Conservation (phyloP, 257 asterid species). For the Gentiana dahurica region DNA sequence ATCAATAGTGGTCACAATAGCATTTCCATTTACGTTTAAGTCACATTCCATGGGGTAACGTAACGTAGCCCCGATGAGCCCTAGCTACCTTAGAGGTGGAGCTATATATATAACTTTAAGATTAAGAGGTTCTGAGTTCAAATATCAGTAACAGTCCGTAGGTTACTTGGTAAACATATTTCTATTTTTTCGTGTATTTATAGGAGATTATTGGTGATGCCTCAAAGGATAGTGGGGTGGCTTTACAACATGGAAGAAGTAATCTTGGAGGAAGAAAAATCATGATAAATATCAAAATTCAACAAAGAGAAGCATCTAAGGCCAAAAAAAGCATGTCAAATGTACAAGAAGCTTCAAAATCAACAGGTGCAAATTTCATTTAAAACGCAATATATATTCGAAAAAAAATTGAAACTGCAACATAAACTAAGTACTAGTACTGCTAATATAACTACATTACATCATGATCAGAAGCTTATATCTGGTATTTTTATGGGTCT, state of each 20-base stretch:
- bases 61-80: too few species aligned
- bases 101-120: too few species aligned
- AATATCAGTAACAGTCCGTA: too few species aligned
- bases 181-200: neutral
- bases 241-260: neutral
- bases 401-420: neutral
- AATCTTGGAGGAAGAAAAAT: constrained; percentile 4
- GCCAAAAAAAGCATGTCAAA: neutral
- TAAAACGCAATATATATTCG: neutral
- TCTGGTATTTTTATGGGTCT: neutral
- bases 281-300: neutral
- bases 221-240: neutral
- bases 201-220: neutral
- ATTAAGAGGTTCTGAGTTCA: too few species aligned
- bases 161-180: too few species aligned
- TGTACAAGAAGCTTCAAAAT: neutral
- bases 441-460: too few species aligned
- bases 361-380: neutral
- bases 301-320: neutral
- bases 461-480: neutral
- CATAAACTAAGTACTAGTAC: too few species aligned
- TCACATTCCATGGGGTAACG: too few species aligned
- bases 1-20: too few species aligned
- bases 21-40: too few species aligned
- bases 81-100: too few species aligned